Evolutionary conservation across 371 early-diverging fungal species (phyloP).

Genomic region (Mortierella sp.): DNA sequence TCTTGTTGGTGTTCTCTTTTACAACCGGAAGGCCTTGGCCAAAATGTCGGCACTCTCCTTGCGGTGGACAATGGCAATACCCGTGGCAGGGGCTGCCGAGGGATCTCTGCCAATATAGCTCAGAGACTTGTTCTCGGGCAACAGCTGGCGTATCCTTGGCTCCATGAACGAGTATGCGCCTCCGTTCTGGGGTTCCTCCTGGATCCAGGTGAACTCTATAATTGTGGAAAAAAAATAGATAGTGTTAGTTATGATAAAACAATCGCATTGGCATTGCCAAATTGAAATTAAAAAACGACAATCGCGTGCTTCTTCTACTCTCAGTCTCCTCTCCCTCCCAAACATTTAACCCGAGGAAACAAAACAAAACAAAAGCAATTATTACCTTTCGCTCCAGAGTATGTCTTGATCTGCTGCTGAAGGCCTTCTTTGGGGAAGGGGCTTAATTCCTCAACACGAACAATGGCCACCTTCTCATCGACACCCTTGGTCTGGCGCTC

Average conservation of each 20-base stretch:
- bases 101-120: constrained; percentile 81
- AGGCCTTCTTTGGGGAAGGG: constrained; percentile 93
- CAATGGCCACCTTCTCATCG: constrained; percentile 83
- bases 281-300: not conserved
- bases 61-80: constrained; percentile 60
- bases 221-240: not conserved
- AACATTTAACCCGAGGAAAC: constrained; percentile 8
- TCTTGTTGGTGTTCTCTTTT: not conserved
- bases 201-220: constrained; percentile 90
- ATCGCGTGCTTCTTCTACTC: not conserved
- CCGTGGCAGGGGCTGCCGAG: constrained; percentile 86
- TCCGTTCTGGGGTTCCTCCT: constrained; percentile 96
- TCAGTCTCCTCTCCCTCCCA: not conserved
- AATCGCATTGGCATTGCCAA: not conserved
- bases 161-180: constrained; percentile 92
- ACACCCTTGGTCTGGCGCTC: constrained; percentile 76
- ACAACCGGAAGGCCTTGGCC: constrained; percentile 52
- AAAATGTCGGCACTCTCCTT: constrained; percentile 55
- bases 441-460: constrained; percentile 93
- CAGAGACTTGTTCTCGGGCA: constrained; percentile 66
- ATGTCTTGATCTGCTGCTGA: constrained; percentile 73
- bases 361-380: not conserved
- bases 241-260: not conserved
- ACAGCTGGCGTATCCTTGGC: constrained; percentile 84
- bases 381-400: constrained; percentile 66